Percentiles rank a stretch among this genome's conserved stretches.
phyloP scores from a whole-genome alignment of 331 rosid species.

The Cucumis variabilis region DNA sequence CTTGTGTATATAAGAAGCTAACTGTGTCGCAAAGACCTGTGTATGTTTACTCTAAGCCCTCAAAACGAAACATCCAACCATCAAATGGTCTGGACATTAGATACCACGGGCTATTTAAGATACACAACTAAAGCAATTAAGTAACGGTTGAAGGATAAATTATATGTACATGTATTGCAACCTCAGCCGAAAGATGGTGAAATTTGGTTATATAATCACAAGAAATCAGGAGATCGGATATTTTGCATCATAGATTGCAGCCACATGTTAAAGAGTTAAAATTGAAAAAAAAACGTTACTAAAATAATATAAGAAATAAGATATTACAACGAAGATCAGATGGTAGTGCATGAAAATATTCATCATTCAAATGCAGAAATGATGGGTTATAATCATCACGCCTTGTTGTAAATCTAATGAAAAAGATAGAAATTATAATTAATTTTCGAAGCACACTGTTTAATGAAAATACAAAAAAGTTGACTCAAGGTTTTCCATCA shows the following conservation, averaged over 20 bases:
- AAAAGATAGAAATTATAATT: neutral
- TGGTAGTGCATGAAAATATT: slow-evolving; percentile 95
- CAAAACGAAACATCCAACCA: slow-evolving; percentile 69
- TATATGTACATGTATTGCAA: slow-evolving; percentile 35
- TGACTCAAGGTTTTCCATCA: neutral
- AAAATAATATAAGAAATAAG: neutral
- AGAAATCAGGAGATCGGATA: neutral
- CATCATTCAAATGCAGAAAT: slow-evolving; percentile 79
- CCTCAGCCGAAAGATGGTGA: slow-evolving; percentile 99
- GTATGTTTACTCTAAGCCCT: slow-evolving; percentile 57
- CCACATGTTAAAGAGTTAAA: fast-evolving
- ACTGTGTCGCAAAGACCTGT: slow-evolving; percentile 92
- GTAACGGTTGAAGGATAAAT: neutral
- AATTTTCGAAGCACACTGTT: neutral
- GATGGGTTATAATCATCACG: slow-evolving; percentile 81
- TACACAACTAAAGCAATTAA: fast-evolving
- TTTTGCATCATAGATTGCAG: slow-evolving; percentile 53
- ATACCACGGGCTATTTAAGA: slow-evolving; percentile 68
- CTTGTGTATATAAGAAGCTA: slow-evolving; percentile 35
- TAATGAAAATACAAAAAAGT: neutral
- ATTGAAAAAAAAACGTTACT: too few relatives aligned
- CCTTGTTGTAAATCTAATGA: slow-evolving; percentile 38
- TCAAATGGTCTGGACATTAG: slow-evolving; percentile 66
- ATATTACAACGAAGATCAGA: slow-evolving; percentile 72
- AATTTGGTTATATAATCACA: slow-evolving; percentile 55